Base-by-base conservation (phyloP, 2,329 filamentous ascomycete species). In the Didymella glomerata region DNA sequence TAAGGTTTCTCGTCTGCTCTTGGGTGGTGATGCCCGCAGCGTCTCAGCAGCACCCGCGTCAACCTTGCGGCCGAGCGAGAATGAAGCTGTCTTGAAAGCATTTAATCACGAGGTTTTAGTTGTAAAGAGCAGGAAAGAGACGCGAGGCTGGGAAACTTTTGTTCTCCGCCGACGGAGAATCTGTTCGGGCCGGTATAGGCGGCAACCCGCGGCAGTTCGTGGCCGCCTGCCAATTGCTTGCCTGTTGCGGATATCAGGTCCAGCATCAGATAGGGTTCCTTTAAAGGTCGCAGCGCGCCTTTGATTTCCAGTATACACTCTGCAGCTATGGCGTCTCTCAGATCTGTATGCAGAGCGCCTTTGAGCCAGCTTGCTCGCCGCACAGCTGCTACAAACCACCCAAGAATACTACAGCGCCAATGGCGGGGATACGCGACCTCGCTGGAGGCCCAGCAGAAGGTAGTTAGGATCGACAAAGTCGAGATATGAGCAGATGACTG, bases 61-160 rank as follows among this genome's bases (percentile, higher is more conserved):
- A 57, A 40, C 77, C 76, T 72, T 78, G 80, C 77, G 80, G 72
- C 63, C 77, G 77, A 79, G 80, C 84, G 80, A 85, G 83, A 75
- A 81, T 88, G 77, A 57, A 70, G 76, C 80, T 84, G 82, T 75
- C 77, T 75, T 77, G 80, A 75, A 84, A 85, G 86, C 84, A 82
- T 82, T 88, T 90, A 90, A 85, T 93, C 89, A 89, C 83, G 86
- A 88, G 89, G 88, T 85, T 86, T 86, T 92, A 92, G 89, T 92
- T 91, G 87, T 84, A 78, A 86, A 79, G 83, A 84, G 80, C 76
- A 78, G 67, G 69, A 76, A 57, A 44, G 28, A 48, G 48, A 20
- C 36, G 46, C 48, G 62, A 62, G 57, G 36, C 60, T 55, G 63
- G 57, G 62, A 54, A 64, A 67, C 51, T 61, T 53, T 57, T 62